Percentiles rank a stretch among this genome's conserved stretches.
phyloP scores from a whole-genome alignment of 1,284 basidiomycete genomes.

The Puccinia novopanici region DNA sequence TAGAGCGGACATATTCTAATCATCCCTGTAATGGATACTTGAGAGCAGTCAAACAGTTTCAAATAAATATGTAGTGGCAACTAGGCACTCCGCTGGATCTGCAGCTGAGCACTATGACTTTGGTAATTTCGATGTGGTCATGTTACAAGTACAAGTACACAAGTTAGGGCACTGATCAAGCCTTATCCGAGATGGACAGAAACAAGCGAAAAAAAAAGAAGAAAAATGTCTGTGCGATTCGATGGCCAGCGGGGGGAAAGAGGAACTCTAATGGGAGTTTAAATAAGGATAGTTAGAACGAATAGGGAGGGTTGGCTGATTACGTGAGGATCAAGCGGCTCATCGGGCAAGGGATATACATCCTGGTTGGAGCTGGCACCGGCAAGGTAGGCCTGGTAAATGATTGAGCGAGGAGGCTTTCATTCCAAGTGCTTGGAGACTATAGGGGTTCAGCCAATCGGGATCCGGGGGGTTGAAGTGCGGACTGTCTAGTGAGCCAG shows the following conservation, averaged over 20 bases:
- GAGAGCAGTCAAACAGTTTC: no score
- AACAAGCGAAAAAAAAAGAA: no score
- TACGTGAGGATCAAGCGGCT: neutral
- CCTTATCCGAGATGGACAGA: no score
- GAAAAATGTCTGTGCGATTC: no score
- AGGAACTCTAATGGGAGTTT: neutral
- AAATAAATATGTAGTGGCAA: no score
- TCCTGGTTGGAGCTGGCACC: neutral
- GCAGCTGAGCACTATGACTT: no score
- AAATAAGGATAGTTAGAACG: neutral
- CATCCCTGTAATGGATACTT: no score
- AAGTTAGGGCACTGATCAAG: no score
- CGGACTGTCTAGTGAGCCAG: neutral
- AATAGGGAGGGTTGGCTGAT: neutral
- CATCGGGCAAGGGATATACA: neutral
- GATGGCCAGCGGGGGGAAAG: neutral
- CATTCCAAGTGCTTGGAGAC: neutral
- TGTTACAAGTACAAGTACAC: no score
- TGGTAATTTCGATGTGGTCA: no score
- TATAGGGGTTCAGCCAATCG: constrained; percentile 9
- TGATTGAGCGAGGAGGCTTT: neutral
- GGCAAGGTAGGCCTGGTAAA: neutral
- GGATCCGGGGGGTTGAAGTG: neutral
- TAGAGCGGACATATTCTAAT: no score
- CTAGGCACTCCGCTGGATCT: no score